These are phyloP conservation scores for Bullera alba DNA, from an alignment of 768 basidiomycete species.

Conservation along the genomic window DNA sequence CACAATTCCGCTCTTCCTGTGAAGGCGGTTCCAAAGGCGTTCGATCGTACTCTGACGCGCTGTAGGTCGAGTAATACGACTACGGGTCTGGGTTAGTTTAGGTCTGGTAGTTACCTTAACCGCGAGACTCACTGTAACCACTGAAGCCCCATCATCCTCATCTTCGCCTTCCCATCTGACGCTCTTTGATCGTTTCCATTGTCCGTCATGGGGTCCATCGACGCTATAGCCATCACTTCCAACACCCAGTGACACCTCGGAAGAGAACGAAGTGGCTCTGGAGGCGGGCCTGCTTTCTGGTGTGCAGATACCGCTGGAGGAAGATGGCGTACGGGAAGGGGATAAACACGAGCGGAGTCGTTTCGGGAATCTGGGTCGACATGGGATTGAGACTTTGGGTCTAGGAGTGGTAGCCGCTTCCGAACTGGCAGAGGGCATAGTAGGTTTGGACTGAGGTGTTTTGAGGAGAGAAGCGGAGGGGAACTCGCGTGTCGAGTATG, in stretches of 20 bases:
- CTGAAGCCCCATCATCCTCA: conserved; percentile 14
- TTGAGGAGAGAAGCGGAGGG: background rate
- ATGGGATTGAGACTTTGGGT: background rate
- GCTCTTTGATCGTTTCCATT: conserved; percentile 25
- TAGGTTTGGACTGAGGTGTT: background rate
- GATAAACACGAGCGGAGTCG: conserved; percentile 24
- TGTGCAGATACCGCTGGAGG: background rate
- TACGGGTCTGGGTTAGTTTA: conserved; percentile 7
- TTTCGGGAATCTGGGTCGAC: background rate
- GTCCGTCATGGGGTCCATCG: conserved; percentile 2
- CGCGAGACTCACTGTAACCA: conserved; percentile 26
- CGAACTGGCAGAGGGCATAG: background rate
- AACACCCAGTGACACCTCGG: background rate
- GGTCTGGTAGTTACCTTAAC: background rate
- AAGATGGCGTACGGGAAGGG: conserved; percentile 10
- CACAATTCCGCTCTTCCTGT: conserved; percentile 56
- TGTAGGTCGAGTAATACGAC: conserved; percentile 49
- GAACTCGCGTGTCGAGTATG: background rate
- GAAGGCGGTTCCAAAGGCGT: conserved; percentile 60
- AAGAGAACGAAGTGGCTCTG: conserved; percentile 21
- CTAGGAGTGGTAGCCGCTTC: background rate
- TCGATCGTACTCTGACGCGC: conserved; percentile 61
- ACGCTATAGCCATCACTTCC: background rate
- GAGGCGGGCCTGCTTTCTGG: conserved; percentile 2
- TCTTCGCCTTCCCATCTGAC: conserved; percentile 32